These are phyloP conservation scores for Globisporangium emineosum DNA, from an alignment of 352 stramenopile species.

Conservation along the genomic window DNA sequence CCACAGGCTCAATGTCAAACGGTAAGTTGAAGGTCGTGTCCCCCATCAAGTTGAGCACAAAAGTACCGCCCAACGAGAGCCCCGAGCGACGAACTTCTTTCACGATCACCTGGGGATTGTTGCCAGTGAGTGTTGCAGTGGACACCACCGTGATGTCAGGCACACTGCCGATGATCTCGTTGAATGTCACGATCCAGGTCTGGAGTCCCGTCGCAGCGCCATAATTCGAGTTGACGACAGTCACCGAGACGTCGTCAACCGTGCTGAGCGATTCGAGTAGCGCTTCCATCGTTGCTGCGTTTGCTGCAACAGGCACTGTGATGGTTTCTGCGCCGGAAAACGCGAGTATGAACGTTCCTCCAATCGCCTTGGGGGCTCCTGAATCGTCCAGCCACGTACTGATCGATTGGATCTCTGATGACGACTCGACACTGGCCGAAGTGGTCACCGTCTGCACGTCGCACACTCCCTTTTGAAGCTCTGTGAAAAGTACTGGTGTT, in stretches of 20 bases:
- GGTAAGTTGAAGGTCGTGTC: conserved; percentile 89
- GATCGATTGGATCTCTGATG: conserved; percentile 88
- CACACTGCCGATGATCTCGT: conserved; percentile 89
- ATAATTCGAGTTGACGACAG: conserved; percentile 48
- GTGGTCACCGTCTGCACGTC: conserved; percentile 94
- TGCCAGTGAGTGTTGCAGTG: conserved; percentile 60
- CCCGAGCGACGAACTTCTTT: conserved; percentile 71
- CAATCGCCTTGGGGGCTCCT: conserved; percentile 26
- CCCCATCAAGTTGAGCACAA: conserved; percentile 92
- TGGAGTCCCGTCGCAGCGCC: conserved; percentile 37
- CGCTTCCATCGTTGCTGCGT: conserved; percentile 40
- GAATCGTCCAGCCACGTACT: conserved; percentile 65
- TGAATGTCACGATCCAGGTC: conserved; percentile 90
- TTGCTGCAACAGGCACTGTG: conserved; percentile 36
- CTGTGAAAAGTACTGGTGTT: conserved; percentile 39
- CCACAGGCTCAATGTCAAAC: conserved; percentile 85
- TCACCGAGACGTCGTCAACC: conserved; percentile 77
- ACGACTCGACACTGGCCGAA: conserved; percentile 87
- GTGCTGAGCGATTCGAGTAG: conserved; percentile 71
- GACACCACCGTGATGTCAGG: conserved; percentile 67
- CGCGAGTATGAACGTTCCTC: conserved; percentile 65
- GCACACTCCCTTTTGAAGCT: conserved; percentile 84
- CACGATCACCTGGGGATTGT: conserved; percentile 47
- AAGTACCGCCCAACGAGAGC: conserved; percentile 86
- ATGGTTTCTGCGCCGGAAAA: conserved; percentile 52